A percentile compares a stretch with the other conserved stretches of the same genome.
Evolutionary conservation across 2,329 filamentous ascomycete species (phyloP).

Genomic region (Diaporthe longicolla): DNA sequence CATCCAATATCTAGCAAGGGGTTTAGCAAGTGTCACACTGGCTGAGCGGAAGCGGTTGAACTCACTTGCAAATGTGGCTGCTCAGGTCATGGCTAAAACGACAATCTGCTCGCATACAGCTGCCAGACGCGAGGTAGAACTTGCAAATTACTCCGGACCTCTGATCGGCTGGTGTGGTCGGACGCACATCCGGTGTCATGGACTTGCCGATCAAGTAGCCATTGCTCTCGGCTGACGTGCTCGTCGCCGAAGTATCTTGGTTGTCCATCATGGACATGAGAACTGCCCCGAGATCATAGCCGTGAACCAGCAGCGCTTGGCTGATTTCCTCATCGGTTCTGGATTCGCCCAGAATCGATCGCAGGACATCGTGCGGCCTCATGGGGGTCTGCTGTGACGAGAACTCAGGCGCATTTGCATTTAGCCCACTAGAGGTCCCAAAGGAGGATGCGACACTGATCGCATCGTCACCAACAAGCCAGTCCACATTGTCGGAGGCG

Average conservation of each 20-base stretch:
- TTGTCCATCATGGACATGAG: slow-evolving; percentile 90
- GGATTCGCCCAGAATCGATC: slow-evolving; percentile 91
- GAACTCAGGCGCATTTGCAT: slow-evolving; percentile 86
- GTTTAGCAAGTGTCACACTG: slow-evolving; percentile 39
- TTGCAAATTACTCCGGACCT: slow-evolving; percentile 95
- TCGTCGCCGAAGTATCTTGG: slow-evolving; percentile 55
- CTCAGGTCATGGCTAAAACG: slow-evolving; percentile 97
- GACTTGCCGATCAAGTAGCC: slow-evolving; percentile 90
- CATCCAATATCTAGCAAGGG: slow-evolving; percentile 83
- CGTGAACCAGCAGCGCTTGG: slow-evolving; percentile 86
- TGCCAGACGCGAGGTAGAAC: slow-evolving; percentile 95
- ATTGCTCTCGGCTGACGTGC: slow-evolving; percentile 56
- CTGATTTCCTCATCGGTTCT: slow-evolving; percentile 96
- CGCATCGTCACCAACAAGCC: slow-evolving; percentile 91
- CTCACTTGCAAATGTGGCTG: slow-evolving; percentile 97
- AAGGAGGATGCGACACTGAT: slow-evolving; percentile 84
- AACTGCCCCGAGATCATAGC: slow-evolving; percentile 93
- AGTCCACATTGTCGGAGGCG: slow-evolving; percentile 95
- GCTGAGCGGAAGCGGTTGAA: slow-evolving; percentile 49
- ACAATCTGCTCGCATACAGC: slow-evolving; percentile 95
- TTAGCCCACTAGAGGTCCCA: slow-evolving; percentile 78
- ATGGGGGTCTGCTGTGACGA: slow-evolving; percentile 84
- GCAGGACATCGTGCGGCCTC: slow-evolving; percentile 97
- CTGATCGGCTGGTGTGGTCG: slow-evolving; percentile 81
- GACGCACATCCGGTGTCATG: slow-evolving; percentile 81